Percentiles rank a stretch among this genome's conserved stretches.
Evolutionary conservation across 2,329 filamentous ascomycete genomes (phyloP).

Genomic region (Ophiostoma angusticollis): DNA sequence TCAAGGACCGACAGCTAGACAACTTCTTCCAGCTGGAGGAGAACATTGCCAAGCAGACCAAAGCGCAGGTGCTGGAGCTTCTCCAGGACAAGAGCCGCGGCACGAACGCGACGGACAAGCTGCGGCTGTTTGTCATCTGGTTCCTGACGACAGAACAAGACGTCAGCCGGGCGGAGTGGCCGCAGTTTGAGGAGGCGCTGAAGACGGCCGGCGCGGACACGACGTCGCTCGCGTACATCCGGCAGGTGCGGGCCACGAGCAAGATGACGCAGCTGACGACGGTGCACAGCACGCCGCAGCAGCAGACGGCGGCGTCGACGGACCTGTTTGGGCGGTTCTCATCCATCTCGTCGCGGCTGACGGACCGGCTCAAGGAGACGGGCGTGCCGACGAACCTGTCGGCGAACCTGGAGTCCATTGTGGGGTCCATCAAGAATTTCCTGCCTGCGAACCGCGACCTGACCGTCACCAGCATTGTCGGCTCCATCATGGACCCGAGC

Average conservation of each 20-base stretch:
- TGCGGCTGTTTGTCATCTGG: conserved; percentile 94
- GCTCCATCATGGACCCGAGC: conserved; percentile 93
- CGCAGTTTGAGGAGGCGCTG: conserved; percentile 74
- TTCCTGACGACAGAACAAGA: conserved; percentile 89
- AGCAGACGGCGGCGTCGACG: conserved; percentile 45
- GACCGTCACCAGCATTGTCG: conserved; percentile 93
- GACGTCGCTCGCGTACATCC: conserved; percentile 70
- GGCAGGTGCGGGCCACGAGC: conserved; percentile 62
- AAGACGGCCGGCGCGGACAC: conserved; percentile 63
- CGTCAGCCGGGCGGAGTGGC: conserved; percentile 67
- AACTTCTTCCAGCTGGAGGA: conserved; percentile 95
- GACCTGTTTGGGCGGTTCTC: conserved; percentile 91
- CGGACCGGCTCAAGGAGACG: conserved; percentile 86
- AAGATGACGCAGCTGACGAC: conserved; percentile 98
- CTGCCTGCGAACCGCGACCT: conserved; percentile 91
- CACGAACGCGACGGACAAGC: conserved; percentile 72
- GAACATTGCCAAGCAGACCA: conserved; percentile 80
- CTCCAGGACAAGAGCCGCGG: conserved; percentile 75
- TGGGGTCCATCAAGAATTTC: conserved; percentile 96
- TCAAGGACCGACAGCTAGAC: conserved; percentile 90
- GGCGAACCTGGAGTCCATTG: conserved; percentile 83
- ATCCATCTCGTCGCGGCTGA: conserved; percentile 80
- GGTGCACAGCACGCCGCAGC: conserved; percentile 58
- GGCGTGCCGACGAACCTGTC: conserved; percentile 55
- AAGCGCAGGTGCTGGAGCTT: conserved; percentile 75